phyloP scores from a whole-genome alignment of 176 grass and related monocot species.

The Dendrocalamus sinicus region DNA sequence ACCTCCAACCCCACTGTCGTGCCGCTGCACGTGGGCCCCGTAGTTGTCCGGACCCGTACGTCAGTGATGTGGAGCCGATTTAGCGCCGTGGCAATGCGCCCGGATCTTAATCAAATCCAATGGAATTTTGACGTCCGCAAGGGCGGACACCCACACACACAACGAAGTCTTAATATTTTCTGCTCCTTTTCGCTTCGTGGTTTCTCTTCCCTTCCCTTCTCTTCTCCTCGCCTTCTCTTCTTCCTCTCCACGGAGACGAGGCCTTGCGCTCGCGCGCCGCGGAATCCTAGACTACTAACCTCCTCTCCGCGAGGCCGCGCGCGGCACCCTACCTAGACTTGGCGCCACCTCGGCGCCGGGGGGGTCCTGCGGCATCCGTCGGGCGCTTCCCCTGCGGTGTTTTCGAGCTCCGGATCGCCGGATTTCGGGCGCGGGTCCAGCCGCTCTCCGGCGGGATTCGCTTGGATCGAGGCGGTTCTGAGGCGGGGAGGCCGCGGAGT shows the following conservation, averaged over 20 bases:
- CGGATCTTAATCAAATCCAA: slow-evolving; percentile 62
- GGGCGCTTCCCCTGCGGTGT: background rate
- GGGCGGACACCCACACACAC: background rate
- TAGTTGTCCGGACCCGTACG: accelerated
- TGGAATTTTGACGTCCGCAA: slow-evolving; percentile 93
- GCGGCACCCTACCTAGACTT: background rate
- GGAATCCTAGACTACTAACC: background rate
- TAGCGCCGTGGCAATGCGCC: background rate
- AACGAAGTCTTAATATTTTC: slow-evolving; percentile 35
- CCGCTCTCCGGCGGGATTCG: background rate
- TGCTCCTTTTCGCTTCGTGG: background rate
- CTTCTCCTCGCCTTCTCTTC: background rate
- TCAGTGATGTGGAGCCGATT: accelerated
- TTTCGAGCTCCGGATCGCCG: background rate
- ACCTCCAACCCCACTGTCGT: background rate
- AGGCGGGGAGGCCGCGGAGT: background rate
- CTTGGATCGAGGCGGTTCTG: slow-evolving; percentile 2
- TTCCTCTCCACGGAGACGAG: no score
- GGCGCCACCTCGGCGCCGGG: background rate
- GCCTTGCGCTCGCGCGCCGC: background rate
- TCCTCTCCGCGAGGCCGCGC: background rate
- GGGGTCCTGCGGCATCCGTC: background rate
- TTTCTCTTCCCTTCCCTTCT: background rate
- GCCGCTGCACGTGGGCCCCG: background rate
- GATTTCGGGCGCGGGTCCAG: background rate